phyloP scores from a whole-genome alignment of 2,329 filamentous ascomycete species.

The Alternaria novae-zelandiae region DNA sequence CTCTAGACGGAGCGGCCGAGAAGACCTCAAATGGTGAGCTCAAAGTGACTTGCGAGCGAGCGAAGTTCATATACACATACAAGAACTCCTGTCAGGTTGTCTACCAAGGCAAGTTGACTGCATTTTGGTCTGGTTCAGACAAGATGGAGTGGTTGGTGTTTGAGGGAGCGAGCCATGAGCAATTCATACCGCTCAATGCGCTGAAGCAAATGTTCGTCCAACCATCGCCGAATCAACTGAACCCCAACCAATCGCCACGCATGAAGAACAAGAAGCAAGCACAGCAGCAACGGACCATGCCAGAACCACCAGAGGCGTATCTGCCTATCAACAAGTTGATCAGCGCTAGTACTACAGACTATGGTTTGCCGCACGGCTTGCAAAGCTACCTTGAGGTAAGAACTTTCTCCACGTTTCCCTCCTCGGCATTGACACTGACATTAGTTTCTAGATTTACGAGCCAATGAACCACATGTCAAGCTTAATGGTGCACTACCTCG shows the following conservation, averaged over 20 bases:
- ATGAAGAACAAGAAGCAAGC: conserved; percentile 61
- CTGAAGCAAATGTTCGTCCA: conserved; percentile 55
- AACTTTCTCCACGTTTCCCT: conserved; percentile 9
- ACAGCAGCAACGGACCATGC: conserved; percentile 28
- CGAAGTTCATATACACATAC: conserved; percentile 89
- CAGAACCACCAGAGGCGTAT: conserved; percentile 46
- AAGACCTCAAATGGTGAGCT: conserved; percentile 67
- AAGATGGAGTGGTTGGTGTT: conserved; percentile 89
- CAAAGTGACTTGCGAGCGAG: conserved; percentile 76
- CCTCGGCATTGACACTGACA: conserved; percentile 29
- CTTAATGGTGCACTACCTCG: conserved; percentile 63
- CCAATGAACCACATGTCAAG: conserved; percentile 69
- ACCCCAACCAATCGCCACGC: conserved; percentile 63
- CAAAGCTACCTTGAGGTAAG: conserved; percentile 68
- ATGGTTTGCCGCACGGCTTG: conserved; percentile 63
- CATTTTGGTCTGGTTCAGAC: conserved; percentile 76
- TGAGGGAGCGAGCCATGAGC: conserved; percentile 75
- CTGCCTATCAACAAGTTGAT: conserved; percentile 55
- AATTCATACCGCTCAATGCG: conserved; percentile 77
- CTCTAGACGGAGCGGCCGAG: conserved; percentile 73
- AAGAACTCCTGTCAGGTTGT: conserved; percentile 81
- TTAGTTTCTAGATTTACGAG: conserved; percentile 62
- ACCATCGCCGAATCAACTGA: conserved; percentile 54
- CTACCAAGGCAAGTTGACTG: conserved; percentile 76
- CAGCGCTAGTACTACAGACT: conserved; percentile 55